Evolutionary conservation across 257 asterid genomes (phyloP).

Genomic region (Solanum sparsipilum): DNA sequence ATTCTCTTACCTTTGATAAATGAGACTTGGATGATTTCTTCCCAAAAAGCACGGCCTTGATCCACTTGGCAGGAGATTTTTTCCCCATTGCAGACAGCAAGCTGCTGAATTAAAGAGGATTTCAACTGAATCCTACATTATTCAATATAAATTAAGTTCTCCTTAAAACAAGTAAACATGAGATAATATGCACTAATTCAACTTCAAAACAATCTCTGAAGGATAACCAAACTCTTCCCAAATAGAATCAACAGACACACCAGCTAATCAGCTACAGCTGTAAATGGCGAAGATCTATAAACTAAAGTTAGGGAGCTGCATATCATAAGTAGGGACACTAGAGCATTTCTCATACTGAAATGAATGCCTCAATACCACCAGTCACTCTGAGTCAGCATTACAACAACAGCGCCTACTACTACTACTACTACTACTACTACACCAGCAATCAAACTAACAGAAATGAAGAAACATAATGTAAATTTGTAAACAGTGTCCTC

Average conservation of each 20-base stretch:
- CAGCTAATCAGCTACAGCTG: not conserved
- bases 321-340: too few species aligned
- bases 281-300: not conserved
- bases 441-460: not conserved
- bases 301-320: not conserved
- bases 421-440: not conserved
- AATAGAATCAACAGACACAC: not conserved
- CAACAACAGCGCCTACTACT: not conserved
- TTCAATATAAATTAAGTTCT: not conserved
- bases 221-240: not conserved
- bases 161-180: not conserved
- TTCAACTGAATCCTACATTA: conserved; percentile 32
- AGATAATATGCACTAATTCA: not conserved
- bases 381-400: not conserved
- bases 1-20: conserved; percentile 45
- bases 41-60: conserved; percentile 88
- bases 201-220: not conserved
- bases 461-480: not conserved
- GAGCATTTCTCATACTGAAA: not conserved
- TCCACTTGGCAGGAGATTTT: conserved; percentile 96
- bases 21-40: conserved; percentile 69
- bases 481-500: not conserved
- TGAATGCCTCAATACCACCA: not conserved
- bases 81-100: conserved; percentile 57
- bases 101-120: conserved; percentile 8